Evolutionary conservation across 805 yeast genomes (phyloP).

Genomic region (Candida maesae): DNA sequence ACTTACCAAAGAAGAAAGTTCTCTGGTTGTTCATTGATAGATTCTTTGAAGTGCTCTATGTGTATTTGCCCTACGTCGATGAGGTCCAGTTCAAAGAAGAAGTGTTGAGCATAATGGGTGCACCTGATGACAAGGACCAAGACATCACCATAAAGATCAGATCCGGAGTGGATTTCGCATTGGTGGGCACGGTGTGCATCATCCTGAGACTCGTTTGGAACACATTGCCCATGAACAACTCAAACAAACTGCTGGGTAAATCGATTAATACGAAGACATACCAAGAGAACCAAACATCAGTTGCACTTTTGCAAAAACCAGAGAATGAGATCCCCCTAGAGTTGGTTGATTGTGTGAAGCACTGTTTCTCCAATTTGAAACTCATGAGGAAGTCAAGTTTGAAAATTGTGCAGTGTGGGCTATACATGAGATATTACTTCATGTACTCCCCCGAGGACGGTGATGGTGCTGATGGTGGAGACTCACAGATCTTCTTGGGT

Average conservation of each 20-base stretch:
- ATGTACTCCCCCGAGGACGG: constrained; percentile 57
- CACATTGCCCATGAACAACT: constrained; percentile 43
- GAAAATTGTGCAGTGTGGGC: constrained; percentile 55
- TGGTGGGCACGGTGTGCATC: constrained; percentile 48
- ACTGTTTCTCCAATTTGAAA: constrained; percentile 39
- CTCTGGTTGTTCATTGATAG: constrained; percentile 55
- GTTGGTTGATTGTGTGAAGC: constrained; percentile 42
- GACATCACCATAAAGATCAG: constrained; percentile 29
- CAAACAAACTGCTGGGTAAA: constrained; percentile 17
- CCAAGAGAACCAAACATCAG: constrained; percentile 14
- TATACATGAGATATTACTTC: constrained; percentile 52
- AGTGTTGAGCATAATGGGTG: constrained; percentile 43
- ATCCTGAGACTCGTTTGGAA: constrained; percentile 53
- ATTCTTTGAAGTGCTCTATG: constrained; percentile 56
- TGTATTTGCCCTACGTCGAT: constrained; percentile 65
- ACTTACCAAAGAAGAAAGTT: constrained; percentile 51
- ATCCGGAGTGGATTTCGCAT: constrained; percentile 40
- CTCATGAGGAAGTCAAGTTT: constrained; percentile 42
- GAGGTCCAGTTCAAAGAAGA: constrained; percentile 46
- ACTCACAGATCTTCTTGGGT: constrained; percentile 51
- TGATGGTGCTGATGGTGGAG: constrained; percentile 56
- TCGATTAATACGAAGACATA: constrained; percentile 17
- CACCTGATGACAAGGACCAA: constrained; percentile 29
- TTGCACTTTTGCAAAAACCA: constrained; percentile 32
- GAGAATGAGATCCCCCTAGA: constrained; percentile 40